Conservation (phyloP, 345 rosid genomes). For the Bruguiera gymnorhiza region DNA sequence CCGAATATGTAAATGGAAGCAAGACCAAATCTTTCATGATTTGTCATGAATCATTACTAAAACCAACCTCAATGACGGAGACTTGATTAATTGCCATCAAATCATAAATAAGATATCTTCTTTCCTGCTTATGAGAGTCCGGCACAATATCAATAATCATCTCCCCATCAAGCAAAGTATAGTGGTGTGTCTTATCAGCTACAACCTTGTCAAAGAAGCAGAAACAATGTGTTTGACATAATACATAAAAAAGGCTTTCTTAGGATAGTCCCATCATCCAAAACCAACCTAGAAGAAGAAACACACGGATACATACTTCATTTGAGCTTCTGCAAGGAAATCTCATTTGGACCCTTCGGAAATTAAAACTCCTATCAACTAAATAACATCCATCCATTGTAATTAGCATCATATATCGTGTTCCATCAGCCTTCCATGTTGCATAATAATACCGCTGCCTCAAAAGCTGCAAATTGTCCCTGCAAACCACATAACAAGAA, state of each 20-base stretch:
- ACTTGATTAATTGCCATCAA: conserved; percentile 71
- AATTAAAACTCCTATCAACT: conserved; percentile 81
- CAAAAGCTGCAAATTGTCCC: conserved; percentile 84
- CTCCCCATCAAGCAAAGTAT: conserved; percentile 92
- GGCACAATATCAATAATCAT: conserved; percentile 95
- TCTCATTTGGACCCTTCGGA: conserved; percentile 94
- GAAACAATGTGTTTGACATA: conserved; percentile 16
- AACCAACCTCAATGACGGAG: conserved; percentile 78
- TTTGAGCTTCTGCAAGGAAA: conserved; percentile 70
- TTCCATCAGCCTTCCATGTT: conserved; percentile 99
- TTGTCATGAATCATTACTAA: background rate
- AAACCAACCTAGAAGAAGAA: conserved; percentile 8
- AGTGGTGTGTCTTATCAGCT: conserved; percentile 80
- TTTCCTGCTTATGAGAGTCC: conserved; percentile 85
- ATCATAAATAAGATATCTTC: conserved; percentile 97
- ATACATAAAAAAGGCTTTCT: background rate
- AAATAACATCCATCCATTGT: conserved; percentile 85
- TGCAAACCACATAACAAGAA: conserved; percentile 33
- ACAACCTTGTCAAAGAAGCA: conserved; percentile 50
- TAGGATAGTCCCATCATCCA: conserved; percentile 3
- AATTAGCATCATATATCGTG: conserved; percentile 95
- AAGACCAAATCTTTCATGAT: background rate
- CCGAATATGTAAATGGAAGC: background rate
- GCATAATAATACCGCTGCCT: conserved; percentile 96
- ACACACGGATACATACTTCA: conserved; percentile 53